phyloP scores from a whole-genome alignment of 257 asterid genomes.

The Scutellaria galericulata region DNA sequence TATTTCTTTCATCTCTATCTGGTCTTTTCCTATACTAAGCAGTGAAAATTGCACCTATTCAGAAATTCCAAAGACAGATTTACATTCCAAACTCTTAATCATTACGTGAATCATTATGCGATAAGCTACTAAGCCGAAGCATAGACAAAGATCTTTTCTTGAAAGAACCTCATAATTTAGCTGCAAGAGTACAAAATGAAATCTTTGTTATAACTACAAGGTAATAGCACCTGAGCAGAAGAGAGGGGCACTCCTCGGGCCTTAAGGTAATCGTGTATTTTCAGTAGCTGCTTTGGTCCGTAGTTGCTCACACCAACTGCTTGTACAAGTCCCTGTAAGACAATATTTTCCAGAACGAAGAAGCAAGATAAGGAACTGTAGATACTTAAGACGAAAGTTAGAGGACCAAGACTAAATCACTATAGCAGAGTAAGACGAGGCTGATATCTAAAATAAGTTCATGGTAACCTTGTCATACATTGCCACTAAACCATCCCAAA shows the following conservation, averaged over 20 bases:
- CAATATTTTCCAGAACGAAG: slow-evolving; percentile 20
- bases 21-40: slow-evolving; percentile 87
- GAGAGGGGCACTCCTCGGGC: slow-evolving; percentile 85
- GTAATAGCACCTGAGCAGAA: slow-evolving; percentile 80
- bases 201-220: background rate
- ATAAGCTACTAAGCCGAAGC: background rate
- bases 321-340: slow-evolving; percentile 75
- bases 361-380: slow-evolving; percentile 7
- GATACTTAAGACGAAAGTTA: background rate
- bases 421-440: background rate
- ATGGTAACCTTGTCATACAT: slow-evolving; percentile 92
- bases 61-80: background rate
- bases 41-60: slow-evolving; percentile 86
- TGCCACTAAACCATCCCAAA: slow-evolving; percentile 99
- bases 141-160: background rate
- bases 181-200: background rate
- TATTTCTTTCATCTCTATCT: slow-evolving; percentile 69
- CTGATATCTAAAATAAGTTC: slow-evolving; percentile 18
- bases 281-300: slow-evolving; percentile 89
- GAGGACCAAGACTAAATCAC: background rate
- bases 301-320: slow-evolving; percentile 99
- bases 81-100: slow-evolving; percentile 11
- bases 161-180: background rate
- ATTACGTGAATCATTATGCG: background rate
- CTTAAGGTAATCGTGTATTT: slow-evolving; percentile 73